Conservation (phyloP, 768 basidiomycete genomes). For the Daedalea quercina region DNA sequence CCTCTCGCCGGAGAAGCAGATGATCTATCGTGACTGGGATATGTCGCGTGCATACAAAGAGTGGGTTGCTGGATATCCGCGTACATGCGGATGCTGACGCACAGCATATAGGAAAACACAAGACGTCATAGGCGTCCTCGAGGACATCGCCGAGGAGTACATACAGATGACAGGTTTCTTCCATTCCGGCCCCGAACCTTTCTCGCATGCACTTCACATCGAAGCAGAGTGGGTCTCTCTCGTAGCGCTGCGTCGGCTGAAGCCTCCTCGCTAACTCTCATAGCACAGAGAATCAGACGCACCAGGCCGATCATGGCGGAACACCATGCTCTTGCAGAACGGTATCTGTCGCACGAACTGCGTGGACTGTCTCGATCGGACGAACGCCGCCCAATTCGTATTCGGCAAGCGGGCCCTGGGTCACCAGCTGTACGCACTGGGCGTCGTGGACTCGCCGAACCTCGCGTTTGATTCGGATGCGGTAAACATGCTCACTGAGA, state of each 20-base stretch:
- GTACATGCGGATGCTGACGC: no score
- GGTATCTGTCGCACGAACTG: constrained; percentile 94
- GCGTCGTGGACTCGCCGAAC: constrained; percentile 79
- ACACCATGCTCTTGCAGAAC: constrained; percentile 74
- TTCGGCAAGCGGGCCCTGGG: constrained; percentile 93
- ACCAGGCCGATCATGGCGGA: constrained; percentile 42
- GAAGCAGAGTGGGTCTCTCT: constrained; percentile 28
- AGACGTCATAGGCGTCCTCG: constrained; percentile 91
- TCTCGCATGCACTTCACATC: constrained; percentile 56
- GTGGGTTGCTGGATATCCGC: constrained; percentile 34
- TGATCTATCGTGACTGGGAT: constrained; percentile 94
- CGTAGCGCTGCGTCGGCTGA: background rate
- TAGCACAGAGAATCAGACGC: constrained; percentile 19
- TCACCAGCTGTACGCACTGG: constrained; percentile 92
- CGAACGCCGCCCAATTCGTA: constrained; percentile 95
- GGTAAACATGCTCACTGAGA: constrained; percentile 94
- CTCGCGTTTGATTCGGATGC: constrained; percentile 91
- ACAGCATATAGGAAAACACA: constrained; percentile 66
- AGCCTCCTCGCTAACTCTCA: background rate
- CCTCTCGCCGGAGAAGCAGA: constrained; percentile 75
- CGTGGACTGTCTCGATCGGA: constrained; percentile 94
- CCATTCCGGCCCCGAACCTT: constrained; percentile 87
- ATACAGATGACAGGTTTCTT: constrained; percentile 92
- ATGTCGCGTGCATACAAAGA: constrained; percentile 94
- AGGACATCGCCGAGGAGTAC: constrained; percentile 91